A percentile compares a stretch with the other conserved stretches of the same genome.
phyloP scores from a whole-genome alignment of 768 basidiomycete genomes.

The Naematelia aurantialba region DNA sequence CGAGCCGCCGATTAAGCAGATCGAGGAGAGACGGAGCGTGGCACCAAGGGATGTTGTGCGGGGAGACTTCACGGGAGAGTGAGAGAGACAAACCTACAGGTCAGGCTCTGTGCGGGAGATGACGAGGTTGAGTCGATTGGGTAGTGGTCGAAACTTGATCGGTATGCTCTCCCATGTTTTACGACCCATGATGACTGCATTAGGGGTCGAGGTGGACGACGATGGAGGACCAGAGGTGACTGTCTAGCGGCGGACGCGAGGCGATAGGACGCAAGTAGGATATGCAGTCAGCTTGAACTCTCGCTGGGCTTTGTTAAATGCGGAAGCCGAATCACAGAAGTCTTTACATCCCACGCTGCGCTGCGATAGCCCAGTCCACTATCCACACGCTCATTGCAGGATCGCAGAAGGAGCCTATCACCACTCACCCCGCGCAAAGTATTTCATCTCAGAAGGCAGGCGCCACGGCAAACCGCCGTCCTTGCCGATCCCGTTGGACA shows the following conservation, averaged over 20 bases:
- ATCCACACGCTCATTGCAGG: no score
- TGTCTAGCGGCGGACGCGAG: no score
- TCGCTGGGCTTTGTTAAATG: no score
- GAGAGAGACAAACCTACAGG: conserved; percentile 56
- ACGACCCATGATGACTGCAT: conserved; percentile 89
- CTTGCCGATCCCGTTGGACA: conserved; percentile 79
- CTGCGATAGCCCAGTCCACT: no score
- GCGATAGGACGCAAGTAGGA: no score
- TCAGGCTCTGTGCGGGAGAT: conserved; percentile 60
- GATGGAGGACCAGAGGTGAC: neutral
- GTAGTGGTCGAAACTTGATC: conserved; percentile 71
- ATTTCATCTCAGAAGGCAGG: conserved; percentile 80
- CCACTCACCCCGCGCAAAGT: conserved; percentile 79
- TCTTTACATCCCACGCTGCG: no score
- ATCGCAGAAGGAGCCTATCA: no score
- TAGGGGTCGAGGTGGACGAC: conserved; percentile 43
- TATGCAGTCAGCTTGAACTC: no score
- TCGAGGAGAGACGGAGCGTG: no score
- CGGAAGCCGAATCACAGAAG: no score
- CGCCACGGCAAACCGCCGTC: conserved; percentile 78
- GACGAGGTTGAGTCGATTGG: conserved; percentile 71
- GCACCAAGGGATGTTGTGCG: conserved; percentile 5
- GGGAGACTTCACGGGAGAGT: neutral
- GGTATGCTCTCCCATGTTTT: conserved; percentile 99
- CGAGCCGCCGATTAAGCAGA: no score